Evolutionary conservation across 805 yeast genomes (phyloP).

Genomic region (Starmerella potacharoeniae): DNA sequence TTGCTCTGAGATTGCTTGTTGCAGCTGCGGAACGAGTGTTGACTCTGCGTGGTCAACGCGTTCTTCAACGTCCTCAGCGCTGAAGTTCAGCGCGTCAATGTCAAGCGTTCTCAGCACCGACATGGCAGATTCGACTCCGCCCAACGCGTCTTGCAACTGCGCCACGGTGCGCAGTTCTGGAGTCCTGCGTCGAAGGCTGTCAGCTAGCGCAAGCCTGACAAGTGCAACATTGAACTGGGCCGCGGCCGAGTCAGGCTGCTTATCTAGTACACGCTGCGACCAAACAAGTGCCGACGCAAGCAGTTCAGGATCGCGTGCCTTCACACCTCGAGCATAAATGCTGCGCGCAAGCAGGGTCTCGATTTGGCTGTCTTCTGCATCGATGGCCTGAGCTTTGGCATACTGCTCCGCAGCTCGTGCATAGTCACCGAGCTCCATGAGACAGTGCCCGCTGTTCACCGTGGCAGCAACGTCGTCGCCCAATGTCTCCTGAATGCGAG

Average conservation of each 20-base stretch:
- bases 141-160: conserved; percentile 47
- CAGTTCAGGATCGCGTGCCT: conserved; percentile 25
- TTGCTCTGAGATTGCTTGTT: conserved; percentile 61
- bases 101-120: conserved; percentile 28
- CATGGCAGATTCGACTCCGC: conserved; percentile 37
- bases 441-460: conserved; percentile 79
- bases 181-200: conserved; percentile 53
- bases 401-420: conserved; percentile 79
- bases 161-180: conserved; percentile 48
- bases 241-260: conserved; percentile 31
- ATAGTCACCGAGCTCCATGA: conserved; percentile 69
- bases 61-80: conserved; percentile 66
- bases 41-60: conserved; percentile 78
- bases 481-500: conserved; percentile 81
- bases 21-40: conserved; percentile 62
- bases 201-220: conserved; percentile 78
- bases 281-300: conserved; percentile 52
- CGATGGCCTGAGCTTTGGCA: conserved; percentile 53
- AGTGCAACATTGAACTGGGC: conserved; percentile 71
- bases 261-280: conserved; percentile 34
- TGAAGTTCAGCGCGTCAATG: conserved; percentile 64
- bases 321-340: conserved; percentile 48
- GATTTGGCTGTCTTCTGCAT: neutral
- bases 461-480: conserved; percentile 65
- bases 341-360: conserved; percentile 8